Base-by-base conservation (phyloP, 164 flowering plant genomes). In the Cinnamomum micranthum region DNA sequence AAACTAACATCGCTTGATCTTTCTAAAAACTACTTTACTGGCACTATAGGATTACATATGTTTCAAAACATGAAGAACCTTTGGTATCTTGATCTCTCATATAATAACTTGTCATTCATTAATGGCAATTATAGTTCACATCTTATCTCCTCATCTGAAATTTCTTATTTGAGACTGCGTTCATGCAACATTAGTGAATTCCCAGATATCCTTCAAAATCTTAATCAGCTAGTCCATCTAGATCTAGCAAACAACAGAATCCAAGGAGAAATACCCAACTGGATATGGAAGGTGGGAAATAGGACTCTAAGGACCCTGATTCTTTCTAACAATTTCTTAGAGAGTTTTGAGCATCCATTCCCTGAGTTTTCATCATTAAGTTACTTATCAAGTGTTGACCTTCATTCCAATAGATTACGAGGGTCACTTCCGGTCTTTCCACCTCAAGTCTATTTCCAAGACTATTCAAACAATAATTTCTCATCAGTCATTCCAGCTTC, bases 201-300 rank as follows among this genome's bases (percentile, higher is more conserved):
- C 27, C 66, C 66, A 63, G 14, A 23, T 3, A 63, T 63, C 25
- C 27, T 63, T 12, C 24, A 24, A 63, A 63, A 13, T 12, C 66
- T 20, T 20, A 24, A 63, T 22, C 14, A 63, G 1, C n/a, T 63
- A 25, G 2, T 1, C 4, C 6, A 11, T 23, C 27, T 63, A 24
- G 28, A 23, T 11, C 66, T 63, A 6, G 11, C 66, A 22, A 6
- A 23, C 15, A 63, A 63, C 31, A 63, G 6, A 63, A 63, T 63
- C 31, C 24, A 63, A n/a, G 66, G 66, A 20, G 66, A 63, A 63
- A 63, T 63, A 63, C 31, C 66, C 31, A 63, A 24, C 12, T 63
- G 66, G 66, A 63, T 63, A n/a, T 63, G 66, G 66, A 23, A 63
- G 66, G 66, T 24, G 11, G 66, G 15, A 63, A 63, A 63, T 63